phyloP scores from a whole-genome alignment of 148 eudicot genomes.

The Silene conica region DNA sequence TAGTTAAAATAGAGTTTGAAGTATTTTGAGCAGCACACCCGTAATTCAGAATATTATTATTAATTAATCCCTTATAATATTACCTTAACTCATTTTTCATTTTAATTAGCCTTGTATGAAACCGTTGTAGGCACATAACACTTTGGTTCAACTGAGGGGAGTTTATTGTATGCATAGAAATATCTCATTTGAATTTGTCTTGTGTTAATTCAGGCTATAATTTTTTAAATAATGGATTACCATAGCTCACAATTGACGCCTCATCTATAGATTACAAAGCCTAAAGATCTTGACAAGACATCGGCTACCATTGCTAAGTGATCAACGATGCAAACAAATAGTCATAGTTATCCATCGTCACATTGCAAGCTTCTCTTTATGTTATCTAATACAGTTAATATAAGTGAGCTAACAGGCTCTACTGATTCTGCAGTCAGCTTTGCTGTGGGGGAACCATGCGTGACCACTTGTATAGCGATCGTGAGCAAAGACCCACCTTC shows the following conservation, averaged over 20 bases:
- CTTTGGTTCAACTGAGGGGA: no score
- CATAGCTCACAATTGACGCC: not conserved
- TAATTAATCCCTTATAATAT: no score
- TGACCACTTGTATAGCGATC: constrained; percentile 69
- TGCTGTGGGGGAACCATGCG: constrained; percentile 58
- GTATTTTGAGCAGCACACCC: no score
- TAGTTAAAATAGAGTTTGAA: no score
- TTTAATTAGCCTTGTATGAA: no score
- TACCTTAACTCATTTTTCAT: no score
- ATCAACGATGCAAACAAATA: not conserved
- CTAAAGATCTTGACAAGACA: constrained; percentile 19
- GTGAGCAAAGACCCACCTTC: constrained; percentile 93
- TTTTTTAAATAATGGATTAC: no score
- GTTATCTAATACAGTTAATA: constrained; percentile 57
- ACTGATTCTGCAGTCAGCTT: constrained; percentile 61
- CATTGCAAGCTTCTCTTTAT: constrained; percentile 80
- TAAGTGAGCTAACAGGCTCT: constrained; percentile 63
- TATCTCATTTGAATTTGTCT: no score
- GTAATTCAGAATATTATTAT: no score
- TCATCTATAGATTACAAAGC: constrained; percentile 14
- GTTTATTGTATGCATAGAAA: no score
- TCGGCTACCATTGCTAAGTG: constrained; percentile 18
- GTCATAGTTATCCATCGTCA: constrained; percentile 50
- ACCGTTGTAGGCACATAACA: no score
- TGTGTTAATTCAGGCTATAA: not conserved